Percentiles rank a stretch among this genome's conserved stretches.
Conservation (phyloP, 2,329 filamentous ascomycete genomes). For the Trichoderma sp. region DNA sequence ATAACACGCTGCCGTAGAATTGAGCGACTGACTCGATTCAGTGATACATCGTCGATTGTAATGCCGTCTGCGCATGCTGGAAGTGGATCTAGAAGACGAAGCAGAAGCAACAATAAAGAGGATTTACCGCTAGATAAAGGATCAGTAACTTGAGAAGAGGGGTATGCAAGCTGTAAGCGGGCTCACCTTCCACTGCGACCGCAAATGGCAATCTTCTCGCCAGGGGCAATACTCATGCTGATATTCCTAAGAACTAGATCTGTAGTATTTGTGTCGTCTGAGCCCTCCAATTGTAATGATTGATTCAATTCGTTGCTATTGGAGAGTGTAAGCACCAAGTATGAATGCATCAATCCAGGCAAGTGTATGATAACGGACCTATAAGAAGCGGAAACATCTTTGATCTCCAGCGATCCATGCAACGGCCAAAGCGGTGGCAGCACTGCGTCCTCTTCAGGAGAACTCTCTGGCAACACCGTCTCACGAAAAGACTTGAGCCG, state of each 20-base stretch:
- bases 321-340: not conserved
- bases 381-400: conserved; percentile 40
- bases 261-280: not conserved
- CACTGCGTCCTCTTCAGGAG: not conserved
- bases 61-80: conserved; percentile 35
- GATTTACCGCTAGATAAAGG: conserved; percentile 43
- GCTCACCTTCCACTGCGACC: conserved; percentile 40
- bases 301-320: not conserved
- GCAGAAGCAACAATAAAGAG: conserved; percentile 43
- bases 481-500: conserved; percentile 32
- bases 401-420: conserved; percentile 36
- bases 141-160: not conserved
- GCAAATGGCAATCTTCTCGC: conserved; percentile 42
- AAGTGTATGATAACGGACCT: conserved; percentile 18
- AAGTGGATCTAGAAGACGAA: conserved; percentile 46
- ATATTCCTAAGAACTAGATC: conserved; percentile 34
- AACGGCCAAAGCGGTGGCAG: conserved; percentile 36
- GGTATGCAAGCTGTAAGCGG: too few relatives aligned
- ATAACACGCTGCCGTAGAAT: conserved; percentile 51
- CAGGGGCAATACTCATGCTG: conserved; percentile 34
- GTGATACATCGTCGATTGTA: conserved; percentile 46
- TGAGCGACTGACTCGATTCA: conserved; percentile 43
- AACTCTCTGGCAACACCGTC: conserved; percentile 12
- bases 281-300: not conserved
- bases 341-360: not conserved